Evolutionary conservation across 2,329 filamentous ascomycete species (phyloP).

Genomic region (Fusarium longipes): DNA sequence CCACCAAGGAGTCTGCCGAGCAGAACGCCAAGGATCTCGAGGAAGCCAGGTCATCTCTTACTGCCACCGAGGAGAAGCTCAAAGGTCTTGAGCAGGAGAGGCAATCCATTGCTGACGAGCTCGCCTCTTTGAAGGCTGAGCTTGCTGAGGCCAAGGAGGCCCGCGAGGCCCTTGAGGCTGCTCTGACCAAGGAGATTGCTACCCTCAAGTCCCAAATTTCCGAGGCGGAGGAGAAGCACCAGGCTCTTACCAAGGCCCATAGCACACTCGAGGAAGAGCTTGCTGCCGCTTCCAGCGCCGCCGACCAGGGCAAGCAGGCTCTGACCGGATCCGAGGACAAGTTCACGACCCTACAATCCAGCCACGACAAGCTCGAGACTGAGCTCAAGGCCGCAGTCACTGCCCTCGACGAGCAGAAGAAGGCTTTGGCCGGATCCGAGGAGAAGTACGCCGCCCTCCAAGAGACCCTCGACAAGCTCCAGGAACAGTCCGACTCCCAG

Average conservation of each 20-base stretch:
- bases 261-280: constrained; percentile 50
- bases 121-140: constrained; percentile 50
- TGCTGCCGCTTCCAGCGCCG: constrained; percentile 44
- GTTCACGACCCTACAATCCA: constrained; percentile 42
- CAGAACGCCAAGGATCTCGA: constrained; percentile 41
- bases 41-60: constrained; percentile 40
- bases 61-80: constrained; percentile 44
- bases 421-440: constrained; percentile 45
- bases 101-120: constrained; percentile 49
- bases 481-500: constrained; percentile 43
- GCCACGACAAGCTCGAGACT: constrained; percentile 46
- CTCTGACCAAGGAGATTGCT: constrained; percentile 48
- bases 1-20: constrained; percentile 43
- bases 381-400: constrained; percentile 44
- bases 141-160: constrained; percentile 51
- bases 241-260: constrained; percentile 47
- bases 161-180: constrained; percentile 50
- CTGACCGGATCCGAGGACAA: constrained; percentile 46
- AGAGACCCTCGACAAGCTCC: constrained; percentile 44
- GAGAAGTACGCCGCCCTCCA: constrained; percentile 45
- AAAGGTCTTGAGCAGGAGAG: constrained; percentile 45
- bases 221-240: constrained; percentile 50
- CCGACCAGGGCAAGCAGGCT: constrained; percentile 46
- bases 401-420: constrained; percentile 46
- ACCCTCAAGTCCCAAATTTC: constrained; percentile 51